These are phyloP conservation scores for Aspergillus nanangensis DNA, from an alignment of 495 filamentous ascomycete species.

Conservation along the genomic window DNA sequence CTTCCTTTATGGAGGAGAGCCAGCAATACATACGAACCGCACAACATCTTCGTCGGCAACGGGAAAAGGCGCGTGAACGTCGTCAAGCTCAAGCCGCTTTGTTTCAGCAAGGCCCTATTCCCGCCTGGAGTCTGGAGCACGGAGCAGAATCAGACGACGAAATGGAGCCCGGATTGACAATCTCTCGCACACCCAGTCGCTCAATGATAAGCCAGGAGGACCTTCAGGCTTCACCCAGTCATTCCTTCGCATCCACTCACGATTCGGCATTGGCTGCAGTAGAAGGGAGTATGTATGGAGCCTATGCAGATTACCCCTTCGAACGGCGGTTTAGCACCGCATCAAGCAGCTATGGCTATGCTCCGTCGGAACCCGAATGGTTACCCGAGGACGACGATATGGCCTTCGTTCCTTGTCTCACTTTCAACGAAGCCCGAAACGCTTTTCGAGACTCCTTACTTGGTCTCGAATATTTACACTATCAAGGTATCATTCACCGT, in stretches of 20 bases:
- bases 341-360: constrained; percentile 46
- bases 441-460: constrained; percentile 92
- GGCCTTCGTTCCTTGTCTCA: constrained; percentile 87
- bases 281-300: constrained; percentile 72
- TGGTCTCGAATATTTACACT: constrained; percentile 93
- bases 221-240: constrained; percentile 34
- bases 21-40: constrained; percentile 55
- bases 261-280: constrained; percentile 50
- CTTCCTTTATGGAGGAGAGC: constrained; percentile 53
- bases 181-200: constrained; percentile 31
- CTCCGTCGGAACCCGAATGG: constrained; percentile 54
- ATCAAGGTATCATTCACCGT: constrained; percentile 92
- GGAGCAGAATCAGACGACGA: constrained; percentile 58
- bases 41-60: constrained; percentile 50
- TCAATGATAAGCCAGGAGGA: constrained; percentile 28
- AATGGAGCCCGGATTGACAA: constrained; percentile 28
- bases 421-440: constrained; percentile 74
- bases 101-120: constrained; percentile 39
- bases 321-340: constrained; percentile 46
- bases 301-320: constrained; percentile 54
- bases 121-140: constrained; percentile 76
- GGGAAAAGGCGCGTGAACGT: constrained; percentile 52
- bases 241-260: constrained; percentile 40
- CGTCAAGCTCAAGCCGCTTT: constrained; percentile 46
- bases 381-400: constrained; percentile 66